Conservation (phyloP, 306 rosid species). For the Lathyrus sativus region DNA sequence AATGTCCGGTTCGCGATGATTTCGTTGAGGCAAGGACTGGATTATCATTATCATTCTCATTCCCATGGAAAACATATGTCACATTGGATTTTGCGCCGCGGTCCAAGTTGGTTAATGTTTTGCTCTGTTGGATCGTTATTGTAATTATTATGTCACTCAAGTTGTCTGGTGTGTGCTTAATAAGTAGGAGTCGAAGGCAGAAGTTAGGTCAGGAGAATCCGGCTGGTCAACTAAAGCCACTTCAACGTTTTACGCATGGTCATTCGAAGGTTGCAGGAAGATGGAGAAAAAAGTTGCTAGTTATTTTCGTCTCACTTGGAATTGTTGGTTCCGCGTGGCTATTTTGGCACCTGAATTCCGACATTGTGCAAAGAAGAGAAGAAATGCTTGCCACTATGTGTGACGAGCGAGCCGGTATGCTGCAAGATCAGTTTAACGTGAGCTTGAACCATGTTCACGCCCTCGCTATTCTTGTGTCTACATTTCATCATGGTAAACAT, state of each 20-base stretch:
- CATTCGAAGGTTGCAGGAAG: slow-evolving; percentile 66
- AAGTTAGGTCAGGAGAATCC: slow-evolving; percentile 44
- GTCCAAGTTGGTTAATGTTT: slow-evolving; percentile 44
- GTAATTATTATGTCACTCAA: slow-evolving; percentile 55
- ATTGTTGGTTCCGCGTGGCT: slow-evolving; percentile 59
- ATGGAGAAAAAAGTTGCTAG: slow-evolving; percentile 72
- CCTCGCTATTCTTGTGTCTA: slow-evolving; percentile 89
- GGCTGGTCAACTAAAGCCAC: slow-evolving; percentile 44
- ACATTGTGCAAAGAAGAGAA: slow-evolving; percentile 59
- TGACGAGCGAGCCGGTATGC: slow-evolving; percentile 95
- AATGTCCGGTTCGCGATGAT: slow-evolving; percentile 63
- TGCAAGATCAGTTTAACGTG: slow-evolving; percentile 96
- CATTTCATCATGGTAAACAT: slow-evolving; percentile 85
- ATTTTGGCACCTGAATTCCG: slow-evolving; percentile 59
- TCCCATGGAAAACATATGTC: slow-evolving; percentile 34
- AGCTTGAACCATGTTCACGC: slow-evolving; percentile 98
- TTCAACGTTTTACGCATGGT: slow-evolving; percentile 40
- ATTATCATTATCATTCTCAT: slow-evolving; percentile 44
- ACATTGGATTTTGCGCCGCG: slow-evolving; percentile 37
- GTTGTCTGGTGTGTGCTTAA: slow-evolving; percentile 46
- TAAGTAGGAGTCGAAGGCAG: slow-evolving; percentile 48
- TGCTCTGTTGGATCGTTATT: slow-evolving; percentile 57
- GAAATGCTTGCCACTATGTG: slow-evolving; percentile 92
- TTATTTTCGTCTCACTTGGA: slow-evolving; percentile 56
- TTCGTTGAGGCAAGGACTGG: slow-evolving; percentile 42